phyloP scores from a whole-genome alignment of 2,329 filamentous ascomycete species.

The Pestalotiopsis sp. region DNA sequence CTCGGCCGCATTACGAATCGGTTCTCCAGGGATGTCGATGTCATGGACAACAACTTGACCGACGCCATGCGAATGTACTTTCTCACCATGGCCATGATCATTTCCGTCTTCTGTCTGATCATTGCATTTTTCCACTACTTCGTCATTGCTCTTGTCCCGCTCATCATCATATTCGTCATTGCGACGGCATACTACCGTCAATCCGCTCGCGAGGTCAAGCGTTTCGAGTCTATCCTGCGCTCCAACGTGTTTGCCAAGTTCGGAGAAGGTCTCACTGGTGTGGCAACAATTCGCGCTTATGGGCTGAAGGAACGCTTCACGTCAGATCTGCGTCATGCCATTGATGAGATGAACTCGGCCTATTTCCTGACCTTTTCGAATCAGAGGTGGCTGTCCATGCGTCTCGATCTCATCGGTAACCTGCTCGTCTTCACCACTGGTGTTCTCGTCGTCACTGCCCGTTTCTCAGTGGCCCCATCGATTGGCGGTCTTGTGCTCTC shows the following conservation, averaged over 20 bases:
- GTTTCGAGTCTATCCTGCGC: constrained; percentile 86
- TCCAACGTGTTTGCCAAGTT: constrained; percentile 91
- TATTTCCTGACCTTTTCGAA: constrained; percentile 97
- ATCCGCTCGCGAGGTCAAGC: constrained; percentile 91
- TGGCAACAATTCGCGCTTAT: constrained; percentile 86
- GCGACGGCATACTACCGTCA: constrained; percentile 86
- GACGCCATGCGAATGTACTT: constrained; percentile 94
- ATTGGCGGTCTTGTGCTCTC: constrained; percentile 87
- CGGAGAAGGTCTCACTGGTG: constrained; percentile 81
- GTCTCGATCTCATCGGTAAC: constrained; percentile 83
- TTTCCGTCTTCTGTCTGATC: constrained; percentile 83
- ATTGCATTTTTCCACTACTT: constrained; percentile 97
- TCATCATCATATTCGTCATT: constrained; percentile 78
- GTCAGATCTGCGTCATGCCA: constrained; percentile 65
- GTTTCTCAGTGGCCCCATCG: constrained; percentile 82
- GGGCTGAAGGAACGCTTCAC: constrained; percentile 78
- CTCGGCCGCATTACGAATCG: constrained; percentile 94
- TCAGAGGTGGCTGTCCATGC: constrained; percentile 87
- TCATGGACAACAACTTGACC: constrained; percentile 91
- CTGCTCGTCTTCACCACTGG: constrained; percentile 84
- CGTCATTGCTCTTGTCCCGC: constrained; percentile 58
- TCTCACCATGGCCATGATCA: constrained; percentile 79
- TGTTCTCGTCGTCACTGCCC: constrained; percentile 88
- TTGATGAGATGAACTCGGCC: constrained; percentile 91
- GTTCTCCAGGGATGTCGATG: constrained; percentile 92